Evolutionary conservation across 495 filamentous ascomycete genomes (phyloP).

Genomic region (Lasiosphaeria miniovina): DNA sequence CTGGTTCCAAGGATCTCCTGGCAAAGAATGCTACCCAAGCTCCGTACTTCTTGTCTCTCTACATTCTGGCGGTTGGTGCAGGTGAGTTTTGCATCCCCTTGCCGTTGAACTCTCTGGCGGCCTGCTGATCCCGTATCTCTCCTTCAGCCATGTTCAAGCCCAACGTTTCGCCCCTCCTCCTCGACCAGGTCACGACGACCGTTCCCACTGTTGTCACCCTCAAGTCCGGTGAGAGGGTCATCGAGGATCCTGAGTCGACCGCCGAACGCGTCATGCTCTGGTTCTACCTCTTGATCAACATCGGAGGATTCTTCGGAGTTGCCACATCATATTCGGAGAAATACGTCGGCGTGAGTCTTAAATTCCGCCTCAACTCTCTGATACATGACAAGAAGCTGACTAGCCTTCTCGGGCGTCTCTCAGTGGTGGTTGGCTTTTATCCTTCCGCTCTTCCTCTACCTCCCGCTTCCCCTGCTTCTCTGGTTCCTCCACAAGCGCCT

Average conservation of each 20-base stretch:
- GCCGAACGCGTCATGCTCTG: constrained; percentile 62
- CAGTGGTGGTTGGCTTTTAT: constrained; percentile 70
- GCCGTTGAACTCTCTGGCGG: not conserved
- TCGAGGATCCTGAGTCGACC: constrained; percentile 58
- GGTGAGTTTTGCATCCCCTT: constrained; percentile 51
- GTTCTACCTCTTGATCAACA: constrained; percentile 63
- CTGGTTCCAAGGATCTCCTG: constrained; percentile 59
- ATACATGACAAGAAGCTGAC: not conserved
- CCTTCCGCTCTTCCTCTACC: constrained; percentile 61
- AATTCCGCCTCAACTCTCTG: not conserved
- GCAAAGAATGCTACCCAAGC: constrained; percentile 51
- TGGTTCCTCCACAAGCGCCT: constrained; percentile 52
- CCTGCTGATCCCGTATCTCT: not conserved
- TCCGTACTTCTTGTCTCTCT: constrained; percentile 57
- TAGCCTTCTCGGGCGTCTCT: not conserved
- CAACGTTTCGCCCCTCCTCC: constrained; percentile 60
- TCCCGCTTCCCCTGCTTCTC: constrained; percentile 54
- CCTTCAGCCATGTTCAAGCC: constrained; percentile 57
- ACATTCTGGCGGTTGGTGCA: constrained; percentile 58
- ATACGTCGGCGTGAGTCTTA: constrained; percentile 46
- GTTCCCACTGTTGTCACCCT: constrained; percentile 45
- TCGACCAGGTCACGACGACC: constrained; percentile 55
- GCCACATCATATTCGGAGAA: constrained; percentile 48
- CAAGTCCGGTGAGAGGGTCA: constrained; percentile 50
- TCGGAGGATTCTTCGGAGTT: constrained; percentile 61